Conservation (phyloP, 176 grass and related monocot species). For the Thinopyrum elongatum region DNA sequence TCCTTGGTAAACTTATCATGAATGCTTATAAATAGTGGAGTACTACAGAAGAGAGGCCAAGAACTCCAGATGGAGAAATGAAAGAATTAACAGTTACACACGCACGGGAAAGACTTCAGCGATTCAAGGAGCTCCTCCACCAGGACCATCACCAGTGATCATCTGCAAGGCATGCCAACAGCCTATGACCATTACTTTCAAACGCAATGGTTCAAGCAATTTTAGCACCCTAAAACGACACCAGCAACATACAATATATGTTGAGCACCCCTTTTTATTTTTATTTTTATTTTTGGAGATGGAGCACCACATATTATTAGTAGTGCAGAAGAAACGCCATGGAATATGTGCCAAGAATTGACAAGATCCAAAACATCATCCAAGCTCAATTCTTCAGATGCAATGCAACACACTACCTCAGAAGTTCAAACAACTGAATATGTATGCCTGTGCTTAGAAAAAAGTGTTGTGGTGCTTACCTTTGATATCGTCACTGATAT, state of each 20-base stretch:
- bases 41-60: conserved; percentile 57
- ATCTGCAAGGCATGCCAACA: conserved; percentile 37
- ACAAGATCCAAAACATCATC: neutral
- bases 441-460: neutral
- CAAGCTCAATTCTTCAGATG: neutral
- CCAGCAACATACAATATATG: neutral
- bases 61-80: conserved; percentile 48
- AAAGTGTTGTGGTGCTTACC: conserved; percentile 17
- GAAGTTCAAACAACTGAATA: neutral
- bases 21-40: conserved; percentile 38
- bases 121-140: conserved; percentile 45
- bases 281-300: neutral
- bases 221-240: neutral
- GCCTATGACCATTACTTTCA: neutral
- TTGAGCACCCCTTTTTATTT: neutral
- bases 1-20: conserved; percentile 37
- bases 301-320: neutral
- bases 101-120: conserved; percentile 32
- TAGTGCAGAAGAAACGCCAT: neutral
- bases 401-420: neutral
- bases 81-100: conserved; percentile 76
- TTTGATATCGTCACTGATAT: conserved; percentile 34
- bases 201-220: conserved; percentile 8
- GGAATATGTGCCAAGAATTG: neutral
- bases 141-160: conserved; percentile 39